Evolutionary conservation across 108 stramenopile genomes (phyloP).

Genomic region (Nitzschia sp.): DNA sequence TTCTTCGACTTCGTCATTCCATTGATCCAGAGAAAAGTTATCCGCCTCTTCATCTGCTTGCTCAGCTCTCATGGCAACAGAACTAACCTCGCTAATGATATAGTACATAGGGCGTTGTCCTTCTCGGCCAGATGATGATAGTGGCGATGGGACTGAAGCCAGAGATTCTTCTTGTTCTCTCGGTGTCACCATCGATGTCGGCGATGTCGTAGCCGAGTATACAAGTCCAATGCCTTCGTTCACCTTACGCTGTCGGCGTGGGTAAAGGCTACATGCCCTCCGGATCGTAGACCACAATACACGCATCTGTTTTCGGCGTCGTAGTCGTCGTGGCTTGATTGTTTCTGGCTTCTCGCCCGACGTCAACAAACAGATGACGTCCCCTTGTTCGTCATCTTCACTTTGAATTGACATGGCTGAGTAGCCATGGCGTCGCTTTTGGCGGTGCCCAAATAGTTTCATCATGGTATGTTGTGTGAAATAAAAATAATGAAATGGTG

Average conservation of each 20-base stretch:
- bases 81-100: constrained; percentile 8
- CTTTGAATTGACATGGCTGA: not conserved
- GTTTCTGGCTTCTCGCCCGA: not conserved
- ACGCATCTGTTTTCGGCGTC: not conserved
- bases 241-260: not conserved
- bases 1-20: not conserved
- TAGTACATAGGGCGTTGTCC: not conserved
- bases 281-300: not conserved
- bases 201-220: not conserved
- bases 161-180: not conserved
- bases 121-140: not conserved
- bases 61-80: not conserved
- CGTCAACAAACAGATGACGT: not conserved
- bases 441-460: not conserved
- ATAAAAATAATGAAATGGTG: too few species aligned
- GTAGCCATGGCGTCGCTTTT: not conserved
- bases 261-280: not conserved
- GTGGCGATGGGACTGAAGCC: not conserved
- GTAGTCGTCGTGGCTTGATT: not conserved
- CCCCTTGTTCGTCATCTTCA: not conserved
- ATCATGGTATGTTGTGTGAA: not conserved
- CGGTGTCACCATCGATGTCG: not conserved
- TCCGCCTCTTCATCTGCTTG: not conserved
- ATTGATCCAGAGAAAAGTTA: not conserved
- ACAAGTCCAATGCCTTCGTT: not conserved